Evolutionary conservation across 2,329 filamentous ascomycete genomes (phyloP).

Genomic region (Spiromastix sp.): DNA sequence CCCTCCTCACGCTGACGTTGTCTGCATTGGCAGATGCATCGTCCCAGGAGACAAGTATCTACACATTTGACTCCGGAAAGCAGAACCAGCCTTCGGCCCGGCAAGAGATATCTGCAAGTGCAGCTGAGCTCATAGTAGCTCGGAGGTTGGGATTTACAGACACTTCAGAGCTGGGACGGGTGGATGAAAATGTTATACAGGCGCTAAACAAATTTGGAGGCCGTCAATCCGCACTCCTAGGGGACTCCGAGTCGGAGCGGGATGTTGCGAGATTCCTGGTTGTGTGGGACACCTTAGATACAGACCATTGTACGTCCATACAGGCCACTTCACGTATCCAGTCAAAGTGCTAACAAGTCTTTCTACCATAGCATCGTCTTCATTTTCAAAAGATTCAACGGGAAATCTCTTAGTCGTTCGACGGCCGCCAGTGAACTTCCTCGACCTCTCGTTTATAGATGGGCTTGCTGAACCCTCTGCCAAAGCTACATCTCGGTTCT

Average conservation of each 20-base stretch:
- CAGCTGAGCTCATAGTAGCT: slow-evolving; percentile 30
- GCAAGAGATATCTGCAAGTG: slow-evolving; percentile 12
- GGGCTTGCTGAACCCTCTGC: background rate
- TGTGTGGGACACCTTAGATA: slow-evolving; percentile 46
- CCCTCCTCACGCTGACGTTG: slow-evolving; percentile 8
- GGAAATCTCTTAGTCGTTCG: slow-evolving; percentile 1
- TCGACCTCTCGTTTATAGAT: slow-evolving; percentile 1
- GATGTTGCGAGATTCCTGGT: slow-evolving; percentile 22
- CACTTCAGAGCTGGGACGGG: slow-evolving; percentile 30
- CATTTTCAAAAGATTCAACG: slow-evolving; percentile 2
- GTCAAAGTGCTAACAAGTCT: background rate
- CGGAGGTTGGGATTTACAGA: slow-evolving; percentile 40
- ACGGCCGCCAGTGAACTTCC: background rate
- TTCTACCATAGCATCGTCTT: background rate
- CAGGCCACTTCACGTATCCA: background rate
- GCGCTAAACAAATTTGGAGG: slow-evolving; percentile 53
- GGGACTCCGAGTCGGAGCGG: slow-evolving; percentile 15
- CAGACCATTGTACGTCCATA: slow-evolving; percentile 44
- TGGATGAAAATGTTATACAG: slow-evolving; percentile 41
- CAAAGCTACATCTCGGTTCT: background rate
- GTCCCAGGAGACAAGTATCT: slow-evolving; percentile 22
- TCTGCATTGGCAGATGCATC: slow-evolving; percentile 7
- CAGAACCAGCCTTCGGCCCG: slow-evolving; percentile 3
- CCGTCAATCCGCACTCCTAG: slow-evolving; percentile 42
- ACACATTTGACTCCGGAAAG: slow-evolving; percentile 18